Base-by-base conservation (phyloP, 1,284 basidiomycete genomes). In the Marasmius fiardii region DNA sequence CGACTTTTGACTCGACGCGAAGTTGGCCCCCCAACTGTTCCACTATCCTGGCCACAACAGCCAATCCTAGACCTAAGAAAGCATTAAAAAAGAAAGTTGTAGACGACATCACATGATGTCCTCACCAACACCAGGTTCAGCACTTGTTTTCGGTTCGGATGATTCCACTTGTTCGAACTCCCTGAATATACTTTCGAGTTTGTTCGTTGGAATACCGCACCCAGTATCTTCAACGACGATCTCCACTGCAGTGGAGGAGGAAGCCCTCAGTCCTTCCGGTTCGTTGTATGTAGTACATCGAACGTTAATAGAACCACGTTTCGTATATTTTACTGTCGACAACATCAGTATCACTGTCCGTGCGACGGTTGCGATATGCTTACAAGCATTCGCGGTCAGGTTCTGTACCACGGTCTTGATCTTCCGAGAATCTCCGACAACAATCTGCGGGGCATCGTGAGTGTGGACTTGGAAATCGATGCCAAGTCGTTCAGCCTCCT, bases 151-250 rank as follows among this genome's bases (percentile, higher is more conserved):
- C 5, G 76, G 64, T 43, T 76, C 73, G 11, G 70, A 68, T 4
- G 82, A 82, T 60, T 92, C 90, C 2, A 92, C 89, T 62, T 92
- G 88, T 70, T 94, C 92, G 58, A 95, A 90, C 58, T 93, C 90
- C 52, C 92, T 76, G 73, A 95, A 95, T 58, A 95, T 92, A 56
- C 82, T 83, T 67, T 92, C 89, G 23, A 95, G 77, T 68, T 90
- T 90, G 41, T 79, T 79, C 5, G 77, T 74, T 0, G 85, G 69
- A 51, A 95, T 95, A 4, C 93, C 93, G 61, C 82, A 83, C 0
- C 91, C 91, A 1, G 88, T 89, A 64, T 93, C 91, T 8, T 79
- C 75, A n/a, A 93, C 84, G 28, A 85, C 68, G 47, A 93, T 86
- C 68, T 92, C 88, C 33, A 92, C 79, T 1, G 83, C 83, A 4